A percentile compares a stretch with the other conserved stretches of the same genome.
Conservation (phyloP, 1,139 yeast genomes). For the Schizosaccharomyces versatilis region DNA sequence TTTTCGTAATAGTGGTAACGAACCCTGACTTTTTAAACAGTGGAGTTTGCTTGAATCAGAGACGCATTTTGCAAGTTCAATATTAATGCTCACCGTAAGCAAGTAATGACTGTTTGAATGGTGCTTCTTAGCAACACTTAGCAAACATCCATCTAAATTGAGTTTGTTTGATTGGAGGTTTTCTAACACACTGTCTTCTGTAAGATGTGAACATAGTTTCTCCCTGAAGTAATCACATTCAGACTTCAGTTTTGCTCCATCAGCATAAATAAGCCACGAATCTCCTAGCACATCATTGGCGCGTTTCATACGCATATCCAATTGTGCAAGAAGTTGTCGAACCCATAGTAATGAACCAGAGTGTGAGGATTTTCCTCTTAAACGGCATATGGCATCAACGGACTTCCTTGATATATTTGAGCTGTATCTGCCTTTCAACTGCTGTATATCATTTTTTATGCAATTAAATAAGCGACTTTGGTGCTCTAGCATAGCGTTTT, state of each 20-base stretch:
- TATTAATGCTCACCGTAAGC: slow-evolving; percentile 31
- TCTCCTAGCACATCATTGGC: slow-evolving; percentile 38
- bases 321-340: slow-evolving; percentile 26
- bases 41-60: slow-evolving; percentile 34
- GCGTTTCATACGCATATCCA: slow-evolving; percentile 23
- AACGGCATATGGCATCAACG: slow-evolving; percentile 17
- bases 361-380: slow-evolving; percentile 28
- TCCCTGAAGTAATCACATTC: slow-evolving; percentile 28
- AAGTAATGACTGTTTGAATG: slow-evolving; percentile 11
- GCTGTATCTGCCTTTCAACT: neutral
- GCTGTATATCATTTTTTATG: slow-evolving; percentile 27
- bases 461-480: slow-evolving; percentile 28
- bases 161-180: slow-evolving; percentile 15
- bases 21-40: slow-evolving; percentile 37
- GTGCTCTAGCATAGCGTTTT: slow-evolving; percentile 34
- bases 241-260: slow-evolving; percentile 39
- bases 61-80: slow-evolving; percentile 24
- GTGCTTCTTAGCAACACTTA: slow-evolving; percentile 19
- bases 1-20: slow-evolving; percentile 26
- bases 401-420: neutral
- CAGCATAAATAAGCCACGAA: slow-evolving; percentile 55
- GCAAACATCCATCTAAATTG: slow-evolving; percentile 22
- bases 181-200: slow-evolving; percentile 30
- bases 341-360: slow-evolving; percentile 32
- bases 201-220: slow-evolving; percentile 25